phyloP scores from a whole-genome alignment of 2,329 filamentous ascomycete species.

The Cordyceps cicadae region DNA sequence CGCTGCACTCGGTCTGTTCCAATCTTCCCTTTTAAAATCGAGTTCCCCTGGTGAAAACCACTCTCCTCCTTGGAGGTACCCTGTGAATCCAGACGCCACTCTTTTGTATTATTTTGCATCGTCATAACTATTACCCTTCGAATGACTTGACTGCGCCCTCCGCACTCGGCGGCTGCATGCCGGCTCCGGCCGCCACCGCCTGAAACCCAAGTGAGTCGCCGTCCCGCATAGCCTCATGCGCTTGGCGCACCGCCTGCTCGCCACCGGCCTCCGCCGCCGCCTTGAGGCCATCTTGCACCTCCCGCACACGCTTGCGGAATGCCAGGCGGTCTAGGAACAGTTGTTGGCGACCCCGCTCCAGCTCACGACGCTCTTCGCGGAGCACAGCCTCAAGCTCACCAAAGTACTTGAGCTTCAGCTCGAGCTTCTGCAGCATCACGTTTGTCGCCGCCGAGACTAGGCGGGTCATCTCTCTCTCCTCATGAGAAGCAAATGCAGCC shows the following conservation, averaged over 20 bases:
- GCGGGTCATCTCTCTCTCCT: conserved; percentile 93
- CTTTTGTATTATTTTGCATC: conserved; percentile 9
- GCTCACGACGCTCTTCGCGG: conserved; percentile 82
- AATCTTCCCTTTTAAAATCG: neutral
- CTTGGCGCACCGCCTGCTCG: conserved; percentile 41
- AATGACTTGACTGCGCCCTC: conserved; percentile 50
- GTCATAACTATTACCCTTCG: conserved; percentile 35
- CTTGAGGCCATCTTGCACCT: conserved; percentile 70
- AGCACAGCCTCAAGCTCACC: conserved; percentile 90
- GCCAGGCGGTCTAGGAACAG: conserved; percentile 85
- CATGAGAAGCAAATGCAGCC: conserved; percentile 83
- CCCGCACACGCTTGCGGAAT: conserved; percentile 79
- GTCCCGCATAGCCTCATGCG: conserved; percentile 38
- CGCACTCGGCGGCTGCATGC: conserved; percentile 46
- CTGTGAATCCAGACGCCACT: conserved; percentile 11
- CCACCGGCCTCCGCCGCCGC: conserved; percentile 41
- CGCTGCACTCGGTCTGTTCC: conserved; percentile 6
- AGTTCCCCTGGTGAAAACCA: conserved; percentile 1
- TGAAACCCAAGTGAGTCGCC: conserved; percentile 48
- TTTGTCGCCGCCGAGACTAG: conserved; percentile 90
- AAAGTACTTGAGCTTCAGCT: conserved; percentile 93
- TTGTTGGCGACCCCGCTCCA: conserved; percentile 86
- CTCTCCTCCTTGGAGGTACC: neutral
- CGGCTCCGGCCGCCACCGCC: conserved; percentile 31
- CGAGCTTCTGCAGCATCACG: conserved; percentile 87